Evolutionary conservation across 2,329 filamentous ascomycete species (phyloP), one percentile per base, ranked within the genome.

Genomic region (Trematosphaeria pertusa): DNA sequence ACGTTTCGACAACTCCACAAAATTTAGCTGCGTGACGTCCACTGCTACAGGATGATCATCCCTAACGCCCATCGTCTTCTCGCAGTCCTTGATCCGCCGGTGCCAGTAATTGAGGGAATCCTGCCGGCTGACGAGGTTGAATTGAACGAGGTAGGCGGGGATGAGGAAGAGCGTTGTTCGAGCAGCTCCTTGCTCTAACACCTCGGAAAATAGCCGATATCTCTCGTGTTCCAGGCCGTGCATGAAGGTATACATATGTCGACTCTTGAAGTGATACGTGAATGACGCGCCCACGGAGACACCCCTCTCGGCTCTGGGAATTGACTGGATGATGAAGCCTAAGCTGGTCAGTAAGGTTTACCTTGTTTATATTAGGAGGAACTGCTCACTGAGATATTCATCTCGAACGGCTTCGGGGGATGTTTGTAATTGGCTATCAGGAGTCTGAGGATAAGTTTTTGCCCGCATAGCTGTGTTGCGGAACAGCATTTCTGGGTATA

Each of bases 221-320:
- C 32, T 46, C 1, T 17, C 2, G 12, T 21, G 41, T 21, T 43
- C 20, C 3, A 52, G 31, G 10, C 48, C 44, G 19, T 58, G 56
- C 28, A 58, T 49, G 26, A 59, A 62, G 18, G 51, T 36, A 31
- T 59, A 58, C 48, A 56, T 57, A 1, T 32, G 41, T n/a, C 31
- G 45, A 17, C 26, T 57, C 3, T 39, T 37, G 31, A 62, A 58
- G 11, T 56, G 48, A 35, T 59, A 57, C 1, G 57, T 60, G 43
- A 59, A 59, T 1, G 59, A 60, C 10, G 46, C 40, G 17, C 52
- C 18, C 4, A 52, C 20, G 33, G 24, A 50, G 18, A 47, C 21
- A 3, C n/a, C 14, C 12, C 10, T 28, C 2, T 19, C 14, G 0
- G 42, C 35, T 1, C 45, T 38, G 2, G 51, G 46, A 4, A 47